Evolutionary conservation across 2,329 filamentous ascomycete genomes (phyloP), one percentile per base, ranked within the genome.

Genomic region (Zymoseptoria crescenta): DNA sequence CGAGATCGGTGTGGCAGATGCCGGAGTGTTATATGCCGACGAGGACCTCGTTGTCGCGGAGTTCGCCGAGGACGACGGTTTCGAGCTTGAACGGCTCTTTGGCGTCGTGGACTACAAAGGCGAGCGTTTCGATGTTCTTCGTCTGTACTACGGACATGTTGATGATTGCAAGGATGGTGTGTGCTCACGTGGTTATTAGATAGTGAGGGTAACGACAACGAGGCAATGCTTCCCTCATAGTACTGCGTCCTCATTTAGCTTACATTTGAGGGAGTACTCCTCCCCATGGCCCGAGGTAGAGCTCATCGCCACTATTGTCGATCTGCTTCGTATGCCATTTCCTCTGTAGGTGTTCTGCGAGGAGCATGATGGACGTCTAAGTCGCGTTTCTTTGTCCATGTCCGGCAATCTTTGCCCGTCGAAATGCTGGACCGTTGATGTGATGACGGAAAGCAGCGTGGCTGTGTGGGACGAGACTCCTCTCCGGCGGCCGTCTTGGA

Each of bases 1-100:
- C 61, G 13, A 67, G 55, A 50, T 67, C 65, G 13, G 65, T 67
- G 29, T 67, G 65, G 59, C 65, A 67, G 29, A 67, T 65, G 16
- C 64, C 65, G 6, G 62, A 60, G 35, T 63, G 64, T 45, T 64
- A 57, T 57, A 67, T 65, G 16, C 64, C 60, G 28, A 67, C 51
- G 1, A 67, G 59, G 16, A 62, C 48, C 54, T 67, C 65, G 19
- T 62, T 53, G 49, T 56, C 54, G 48, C 62, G 63, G 50, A 64
- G 52, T 8, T 56, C 56, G 20, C 62, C 62, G 30, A 67, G 57
- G 8, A 57, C 52, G 24, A 67, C 49, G 13, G 50, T 48, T 19
- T 64, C 64, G 28, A 67, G 58, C 49, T 61, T 64, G 56, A 67
- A 67, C n/a, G 57, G 28, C 45, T 57, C 24, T n/a, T 57, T 59